Base-by-base conservation (phyloP, 176 grass and related monocot species). In the Hordeum vulgare region DNA sequence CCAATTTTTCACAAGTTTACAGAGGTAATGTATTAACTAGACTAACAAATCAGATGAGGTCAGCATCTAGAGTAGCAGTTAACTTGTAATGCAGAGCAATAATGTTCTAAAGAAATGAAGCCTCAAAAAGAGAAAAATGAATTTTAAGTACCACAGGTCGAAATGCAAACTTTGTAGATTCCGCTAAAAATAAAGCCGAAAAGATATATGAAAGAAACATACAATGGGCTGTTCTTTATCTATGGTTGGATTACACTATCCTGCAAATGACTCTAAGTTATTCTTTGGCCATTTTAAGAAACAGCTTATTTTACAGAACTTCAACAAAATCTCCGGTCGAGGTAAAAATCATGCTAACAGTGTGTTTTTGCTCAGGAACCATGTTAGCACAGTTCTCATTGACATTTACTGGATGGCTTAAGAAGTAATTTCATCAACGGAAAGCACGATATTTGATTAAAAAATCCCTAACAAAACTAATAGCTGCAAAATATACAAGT, bases 101-200 rank as follows among this genome's bases (percentile, higher is more conserved):
- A 74, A 24, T 83, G 5, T 35, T 83, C 28, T 74, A 63, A 34
- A 47, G 76, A 84, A 84, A 57, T 74, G 20, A 37, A 36, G 60
- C 21, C 47, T 45, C 65, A 77, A 82, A 77, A 28, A n/a, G 57
- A 77, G 39, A 49, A 58, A 34, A 17, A 63, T 47, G 27, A 29
- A 17, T 25, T 11, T 3, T 61, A 64, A 42, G 59, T 35, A 66
- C 78, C 72, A 80, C 8, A 12, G 28, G 67, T 36, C 23, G 33
- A 76, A 85, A 81, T 10, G n/a, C 5, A 29, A 37, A 57, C 42
- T 84, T 3, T 79, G 11, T 83, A 70, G 57, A 66, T 36, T 53
- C 59, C 37, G 3, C 27, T 29, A 13, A 39, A 31, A 40, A 61
- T 56, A 57, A 83, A 40, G 14, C 3, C 10, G 42, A 78, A 72